Base-by-base conservation (phyloP, 257 asterid genomes). In the Fraxinus anomala region DNA sequence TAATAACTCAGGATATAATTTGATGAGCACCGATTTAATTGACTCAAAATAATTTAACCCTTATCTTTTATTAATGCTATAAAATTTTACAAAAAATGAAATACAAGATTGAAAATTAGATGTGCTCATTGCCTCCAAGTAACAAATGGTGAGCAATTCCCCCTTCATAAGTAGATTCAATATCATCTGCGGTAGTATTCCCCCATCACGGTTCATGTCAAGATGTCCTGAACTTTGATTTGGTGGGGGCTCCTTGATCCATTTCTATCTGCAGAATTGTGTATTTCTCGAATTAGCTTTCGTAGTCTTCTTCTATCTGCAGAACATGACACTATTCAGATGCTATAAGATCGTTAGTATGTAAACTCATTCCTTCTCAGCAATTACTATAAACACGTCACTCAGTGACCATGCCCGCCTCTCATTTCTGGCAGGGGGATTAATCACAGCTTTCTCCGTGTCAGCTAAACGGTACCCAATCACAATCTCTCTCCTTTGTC, bases 401-500 rank as follows among this genome's bases (percentile, higher is more conserved):
- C 73, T 82, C 34, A 73, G 47, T 51, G 98, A 91, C 98, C 98
- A 93, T 82, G 75, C 84, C 54, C 87, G 83, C 68, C 80, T 87
- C 80, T 90, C 93, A 19, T 78, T 76, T 79, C 91, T 93, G 54
- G 79, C 85, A 0, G 89, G 79, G 68, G 98, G 98, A 75, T 91
- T 93, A 80, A 93, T 91, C 76, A 90, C 82, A 0, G 96, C 96
- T 83, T 82, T 91, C 80, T 90, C 98, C 0, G 89, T 78, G 80
- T 86, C 83, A 54, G 87, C 88, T 19, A 86, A 80, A 24, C 98
- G 97, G 75, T 89, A 93, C 23, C 97, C 98, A 68, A 93, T 93
- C 84, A 89, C 77, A 33, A 93, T 85, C 87, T 93, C 97, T 86
- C 96, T 82, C 82, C 98, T 91, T 77, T 90, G 94, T 33, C 98